These are phyloP conservation scores for Tolypocladium tropicale DNA, from an alignment of 2,329 filamentous ascomycete genomes.

Conservation along the genomic window DNA sequence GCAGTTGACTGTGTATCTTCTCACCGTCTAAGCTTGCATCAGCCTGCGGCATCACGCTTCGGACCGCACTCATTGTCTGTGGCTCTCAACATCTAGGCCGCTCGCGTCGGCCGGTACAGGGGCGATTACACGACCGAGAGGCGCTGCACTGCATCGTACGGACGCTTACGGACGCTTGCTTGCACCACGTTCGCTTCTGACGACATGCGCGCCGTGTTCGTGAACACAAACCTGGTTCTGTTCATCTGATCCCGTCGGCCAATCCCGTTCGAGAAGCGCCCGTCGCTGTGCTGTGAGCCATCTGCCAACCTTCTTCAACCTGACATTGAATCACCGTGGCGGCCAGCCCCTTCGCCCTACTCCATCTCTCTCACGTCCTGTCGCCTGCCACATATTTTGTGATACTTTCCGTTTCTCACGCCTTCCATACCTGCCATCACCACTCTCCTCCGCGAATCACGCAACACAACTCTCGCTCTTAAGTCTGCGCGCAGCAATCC, in stretches of 20 bases:
- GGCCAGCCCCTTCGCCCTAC: not conserved
- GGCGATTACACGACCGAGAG: constrained; percentile 1
- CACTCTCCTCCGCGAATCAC: not conserved
- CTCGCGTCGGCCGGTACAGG: not conserved
- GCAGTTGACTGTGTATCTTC: not conserved
- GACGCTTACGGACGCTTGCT: not conserved
- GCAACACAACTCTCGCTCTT: not conserved
- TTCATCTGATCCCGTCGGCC: not conserved
- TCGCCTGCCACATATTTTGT: not conserved
- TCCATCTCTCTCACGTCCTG: not conserved
- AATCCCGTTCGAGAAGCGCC: not conserved
- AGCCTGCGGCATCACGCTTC: not conserved
- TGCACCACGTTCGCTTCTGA: constrained; percentile 1
- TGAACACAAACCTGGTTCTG: not conserved
- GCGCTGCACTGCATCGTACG: not conserved
- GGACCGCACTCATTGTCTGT: not conserved
- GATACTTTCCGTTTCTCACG: not conserved
- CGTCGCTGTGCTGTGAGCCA: not conserved
- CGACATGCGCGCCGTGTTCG: not conserved
- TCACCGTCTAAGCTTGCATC: not conserved
- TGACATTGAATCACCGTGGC: not conserved
- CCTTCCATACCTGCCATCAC: not conserved
- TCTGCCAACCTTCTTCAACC: not conserved
- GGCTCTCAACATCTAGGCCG: not conserved
- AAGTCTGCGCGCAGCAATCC: not conserved